These are phyloP conservation scores for Coemansia sp. DNA, from an alignment of 192 early-diverging fungal genomes.

Conservation along the genomic window DNA sequence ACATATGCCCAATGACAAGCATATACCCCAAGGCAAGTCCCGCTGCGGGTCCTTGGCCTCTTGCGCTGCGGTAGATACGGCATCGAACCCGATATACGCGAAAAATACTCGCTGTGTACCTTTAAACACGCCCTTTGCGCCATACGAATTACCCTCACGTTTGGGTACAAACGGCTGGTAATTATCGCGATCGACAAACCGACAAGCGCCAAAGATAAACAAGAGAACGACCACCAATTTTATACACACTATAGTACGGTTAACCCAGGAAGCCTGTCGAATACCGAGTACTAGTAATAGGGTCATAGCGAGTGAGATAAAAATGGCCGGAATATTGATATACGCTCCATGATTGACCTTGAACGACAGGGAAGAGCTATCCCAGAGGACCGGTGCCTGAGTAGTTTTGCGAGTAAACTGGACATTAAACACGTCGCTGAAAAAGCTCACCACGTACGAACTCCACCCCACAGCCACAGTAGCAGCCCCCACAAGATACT, in stretches of 20 bases:
- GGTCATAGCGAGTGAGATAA: conserved; percentile 66
- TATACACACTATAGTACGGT: conserved; percentile 66
- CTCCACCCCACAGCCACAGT: conserved; percentile 85
- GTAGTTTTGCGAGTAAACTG: conserved; percentile 58
- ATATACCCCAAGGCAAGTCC: conserved; percentile 87
- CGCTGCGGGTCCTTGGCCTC: conserved; percentile 77
- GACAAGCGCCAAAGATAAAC: conserved; percentile 77
- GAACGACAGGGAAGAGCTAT: conserved; percentile 39
- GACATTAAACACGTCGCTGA: conserved; percentile 61
- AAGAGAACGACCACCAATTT: conserved; percentile 73
- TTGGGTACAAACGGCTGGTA: conserved; percentile 77
- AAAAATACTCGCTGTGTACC: conserved; percentile 76
- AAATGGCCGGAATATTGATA: conserved; percentile 76
- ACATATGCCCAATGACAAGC: conserved; percentile 73
- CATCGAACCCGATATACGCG: conserved; percentile 87
- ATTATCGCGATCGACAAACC: conserved; percentile 68
- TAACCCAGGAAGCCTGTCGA: conserved; percentile 69
- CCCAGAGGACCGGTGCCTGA: conserved; percentile 72
- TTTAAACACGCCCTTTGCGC: conserved; percentile 67
- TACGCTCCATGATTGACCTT: conserved; percentile 52
- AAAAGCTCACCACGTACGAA: conserved; percentile 71
- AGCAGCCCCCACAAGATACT: conserved; percentile 83
- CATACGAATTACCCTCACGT: conserved; percentile 61
- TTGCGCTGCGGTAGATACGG: conserved; percentile 81
- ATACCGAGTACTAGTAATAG: conserved; percentile 71